These are phyloP conservation scores for Tetraselmis chui DNA, from an alignment of 139 green algal species.

Conservation along the genomic window DNA sequence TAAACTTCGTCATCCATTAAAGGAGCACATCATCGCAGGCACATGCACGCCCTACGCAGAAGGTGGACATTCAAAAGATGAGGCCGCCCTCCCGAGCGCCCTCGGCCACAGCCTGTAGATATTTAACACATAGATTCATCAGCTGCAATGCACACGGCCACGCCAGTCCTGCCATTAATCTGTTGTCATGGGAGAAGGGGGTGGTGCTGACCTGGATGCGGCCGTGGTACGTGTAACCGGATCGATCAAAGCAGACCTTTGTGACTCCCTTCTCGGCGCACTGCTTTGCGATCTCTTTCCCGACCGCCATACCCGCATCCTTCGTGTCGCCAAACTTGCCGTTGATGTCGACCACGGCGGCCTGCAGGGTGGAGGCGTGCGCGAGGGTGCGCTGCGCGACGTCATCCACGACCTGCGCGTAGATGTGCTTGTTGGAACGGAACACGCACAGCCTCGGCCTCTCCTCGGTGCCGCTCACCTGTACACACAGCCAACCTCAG, in stretches of 20 bases:
- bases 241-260: constrained; percentile 90
- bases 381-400: not conserved
- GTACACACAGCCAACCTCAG: constrained; percentile 4
- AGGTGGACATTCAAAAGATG: constrained; percentile 84
- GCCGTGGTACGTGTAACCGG: constrained; percentile 92
- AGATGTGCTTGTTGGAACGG: constrained; percentile 96
- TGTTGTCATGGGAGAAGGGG: not conserved
- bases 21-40: no score
- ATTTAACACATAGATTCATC: not conserved
- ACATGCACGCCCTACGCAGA: no score
- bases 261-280: constrained; percentile 73
- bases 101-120: constrained; percentile 77
- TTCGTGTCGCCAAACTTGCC: constrained; percentile 14
- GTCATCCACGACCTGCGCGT: constrained; percentile 72
- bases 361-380: not conserved
- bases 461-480: constrained; percentile 84
- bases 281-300: constrained; percentile 81
- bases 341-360: not conserved
- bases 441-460: constrained; percentile 87
- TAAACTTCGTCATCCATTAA: no score
- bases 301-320: constrained; percentile 72
- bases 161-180: not conserved
- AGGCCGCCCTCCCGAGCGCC: constrained; percentile 79
- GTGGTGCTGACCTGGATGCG: constrained; percentile 58
- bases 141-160: not conserved